phyloP scores from a whole-genome alignment of 352 stramenopile species.

The Aphanomyces astaci region DNA sequence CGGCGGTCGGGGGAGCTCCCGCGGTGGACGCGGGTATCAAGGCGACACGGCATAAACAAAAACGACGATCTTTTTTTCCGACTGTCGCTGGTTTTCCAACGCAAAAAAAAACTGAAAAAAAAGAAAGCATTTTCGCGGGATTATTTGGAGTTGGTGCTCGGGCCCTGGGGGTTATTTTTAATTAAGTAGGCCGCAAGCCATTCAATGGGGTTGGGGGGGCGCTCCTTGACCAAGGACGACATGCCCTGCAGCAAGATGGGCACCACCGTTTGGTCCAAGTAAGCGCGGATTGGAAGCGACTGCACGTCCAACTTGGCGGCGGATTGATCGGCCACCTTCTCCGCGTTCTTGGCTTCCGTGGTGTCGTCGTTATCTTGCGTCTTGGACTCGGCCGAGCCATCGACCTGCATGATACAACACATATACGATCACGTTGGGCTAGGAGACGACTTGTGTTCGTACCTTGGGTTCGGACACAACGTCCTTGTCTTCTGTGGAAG shows the following conservation, averaged over 20 bases:
- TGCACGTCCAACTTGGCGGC: slow-evolving; percentile 89
- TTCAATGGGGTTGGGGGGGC: slow-evolving; percentile 94
- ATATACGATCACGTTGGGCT: background rate
- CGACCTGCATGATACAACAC: slow-evolving; percentile 13
- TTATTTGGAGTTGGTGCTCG: slow-evolving; percentile 51
- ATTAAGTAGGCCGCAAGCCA: slow-evolving; percentile 95
- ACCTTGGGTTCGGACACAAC: slow-evolving; percentile 28
- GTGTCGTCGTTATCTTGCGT: slow-evolving; percentile 26
- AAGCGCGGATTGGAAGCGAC: slow-evolving; percentile 93
- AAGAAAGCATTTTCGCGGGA: background rate
- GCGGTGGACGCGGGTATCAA: background rate
- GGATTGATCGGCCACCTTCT: slow-evolving; percentile 59
- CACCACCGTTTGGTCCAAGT: slow-evolving; percentile 97
- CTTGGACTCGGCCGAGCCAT: slow-evolving; percentile 1
- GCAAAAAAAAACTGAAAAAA: slow-evolving; percentile 16
- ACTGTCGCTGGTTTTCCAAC: too few species aligned
- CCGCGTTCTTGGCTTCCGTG: slow-evolving; percentile 41
- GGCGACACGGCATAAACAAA: slow-evolving; percentile 13
- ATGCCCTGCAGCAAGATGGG: slow-evolving; percentile 98
- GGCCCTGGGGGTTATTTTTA: slow-evolving; percentile 92
- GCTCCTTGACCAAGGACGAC: slow-evolving; percentile 96
- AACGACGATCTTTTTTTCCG: background rate
- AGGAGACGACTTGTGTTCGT: background rate
- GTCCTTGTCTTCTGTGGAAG: slow-evolving; percentile 21
- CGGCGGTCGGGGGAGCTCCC: slow-evolving; percentile 3